Evolutionary conservation across 345 rosid species (phyloP).

Genomic region (Psidium friedrichsthalianum): DNA sequence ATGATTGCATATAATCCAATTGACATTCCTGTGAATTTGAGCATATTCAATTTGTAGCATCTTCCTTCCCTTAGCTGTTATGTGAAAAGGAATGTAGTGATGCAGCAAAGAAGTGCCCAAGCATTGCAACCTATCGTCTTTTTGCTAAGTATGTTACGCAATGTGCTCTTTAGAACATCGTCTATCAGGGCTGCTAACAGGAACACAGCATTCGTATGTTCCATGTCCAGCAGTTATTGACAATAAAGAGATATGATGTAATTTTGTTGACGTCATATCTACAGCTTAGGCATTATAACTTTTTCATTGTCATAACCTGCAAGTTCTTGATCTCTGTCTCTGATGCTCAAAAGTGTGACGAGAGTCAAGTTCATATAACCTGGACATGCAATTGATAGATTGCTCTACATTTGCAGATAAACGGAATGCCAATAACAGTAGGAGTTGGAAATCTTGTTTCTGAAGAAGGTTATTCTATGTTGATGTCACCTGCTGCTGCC

Average conservation of each 20-base stretch:
- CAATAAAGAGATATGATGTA: neutral
- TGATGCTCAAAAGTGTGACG: neutral
- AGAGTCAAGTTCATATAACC: neutral
- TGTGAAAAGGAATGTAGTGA: neutral
- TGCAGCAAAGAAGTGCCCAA: neutral
- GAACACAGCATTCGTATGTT: neutral
- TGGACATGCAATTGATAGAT: neutral
- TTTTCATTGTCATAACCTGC: neutral
- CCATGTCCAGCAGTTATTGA: neutral
- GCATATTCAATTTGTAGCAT: neutral
- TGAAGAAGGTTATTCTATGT: slow-evolving; percentile 65
- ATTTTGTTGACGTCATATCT: neutral
- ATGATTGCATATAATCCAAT: neutral
- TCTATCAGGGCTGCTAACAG: neutral
- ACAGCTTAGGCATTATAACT: neutral
- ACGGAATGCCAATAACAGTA: slow-evolving; percentile 67
- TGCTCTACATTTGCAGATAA: slow-evolving; percentile 31
- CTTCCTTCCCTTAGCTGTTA: neutral
- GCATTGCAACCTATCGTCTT: neutral
- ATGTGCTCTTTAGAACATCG: neutral
- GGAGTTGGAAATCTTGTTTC: slow-evolving; percentile 67
- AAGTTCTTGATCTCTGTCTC: neutral
- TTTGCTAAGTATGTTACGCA: neutral
- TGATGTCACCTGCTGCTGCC: slow-evolving; percentile 68
- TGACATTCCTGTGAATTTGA: neutral